phyloP scores from a whole-genome alignment of 2,329 filamentous ascomycete genomes.

The Metarhizium humberi region DNA sequence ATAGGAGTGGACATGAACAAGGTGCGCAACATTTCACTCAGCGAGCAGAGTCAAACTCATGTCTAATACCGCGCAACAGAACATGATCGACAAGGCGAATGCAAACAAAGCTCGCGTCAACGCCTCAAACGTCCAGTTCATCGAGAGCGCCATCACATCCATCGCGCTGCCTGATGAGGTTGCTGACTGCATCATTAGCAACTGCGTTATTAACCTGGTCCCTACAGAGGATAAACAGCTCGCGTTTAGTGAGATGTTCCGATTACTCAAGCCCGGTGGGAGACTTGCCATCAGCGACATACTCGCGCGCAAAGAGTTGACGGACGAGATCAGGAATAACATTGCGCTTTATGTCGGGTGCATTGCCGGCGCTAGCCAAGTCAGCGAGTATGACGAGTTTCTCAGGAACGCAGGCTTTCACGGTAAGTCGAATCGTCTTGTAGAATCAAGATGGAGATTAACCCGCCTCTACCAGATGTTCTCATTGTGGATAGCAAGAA shows the following conservation, averaged over 20 bases:
- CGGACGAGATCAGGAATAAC: conserved; percentile 35
- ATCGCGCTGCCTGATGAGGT: conserved; percentile 35
- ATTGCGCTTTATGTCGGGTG: conserved; percentile 51
- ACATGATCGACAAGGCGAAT: conserved; percentile 44
- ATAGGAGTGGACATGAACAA: no score
- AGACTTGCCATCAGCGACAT: conserved; percentile 53
- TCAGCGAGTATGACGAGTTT: conserved; percentile 41
- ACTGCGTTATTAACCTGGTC: conserved; percentile 55
- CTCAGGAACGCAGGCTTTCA: conserved; percentile 40
- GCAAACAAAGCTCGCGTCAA: conserved; percentile 11
- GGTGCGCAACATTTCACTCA: no score
- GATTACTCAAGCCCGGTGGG: conserved; percentile 47
- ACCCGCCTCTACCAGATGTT: conserved; percentile 21
- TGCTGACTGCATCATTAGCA: conserved; percentile 46
- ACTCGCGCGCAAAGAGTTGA: conserved; percentile 38
- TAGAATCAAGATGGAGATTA: not conserved
- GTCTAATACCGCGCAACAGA: conserved; percentile 20
- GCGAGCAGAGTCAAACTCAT: no score
- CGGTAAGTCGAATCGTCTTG: conserved; percentile 20
- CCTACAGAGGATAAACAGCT: conserved; percentile 39
- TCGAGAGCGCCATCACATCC: conserved; percentile 40
- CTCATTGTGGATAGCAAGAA: conserved; percentile 34
- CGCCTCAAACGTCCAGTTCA: conserved; percentile 36
- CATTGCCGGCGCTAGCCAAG: conserved; percentile 45
- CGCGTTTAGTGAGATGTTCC: conserved; percentile 48